Evolutionary conservation across 257 asterid genomes (phyloP).

Genomic region (Nicotiana otophora): DNA sequence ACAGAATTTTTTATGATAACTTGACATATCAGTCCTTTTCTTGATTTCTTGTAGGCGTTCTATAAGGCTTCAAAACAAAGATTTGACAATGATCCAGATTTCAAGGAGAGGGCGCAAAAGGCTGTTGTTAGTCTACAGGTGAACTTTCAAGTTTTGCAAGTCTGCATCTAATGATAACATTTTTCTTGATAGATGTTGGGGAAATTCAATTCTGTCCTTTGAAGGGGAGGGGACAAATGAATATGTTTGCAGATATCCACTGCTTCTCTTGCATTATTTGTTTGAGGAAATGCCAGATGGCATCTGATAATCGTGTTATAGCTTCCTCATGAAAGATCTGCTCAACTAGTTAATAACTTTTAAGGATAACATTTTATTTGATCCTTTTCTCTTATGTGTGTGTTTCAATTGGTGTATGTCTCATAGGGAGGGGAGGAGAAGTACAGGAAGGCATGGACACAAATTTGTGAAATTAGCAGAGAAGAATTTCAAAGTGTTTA

Average conservation of each 20-base stretch:
- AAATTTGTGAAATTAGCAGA: conserved; percentile 84
- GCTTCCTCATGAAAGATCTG: too few species aligned
- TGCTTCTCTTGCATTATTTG: background rate
- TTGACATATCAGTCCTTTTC: background rate
- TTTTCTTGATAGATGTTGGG: background rate
- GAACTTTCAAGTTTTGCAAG: conserved; percentile 6
- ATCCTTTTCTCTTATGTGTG: conserved; percentile 5
- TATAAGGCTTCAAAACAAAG: conserved; percentile 84
- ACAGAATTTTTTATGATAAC: background rate
- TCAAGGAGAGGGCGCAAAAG: conserved; percentile 80
- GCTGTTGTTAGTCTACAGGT: conserved; percentile 99
- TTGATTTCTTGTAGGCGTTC: conserved; percentile 40
- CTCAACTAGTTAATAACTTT: too few species aligned
- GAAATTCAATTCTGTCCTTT: too few species aligned
- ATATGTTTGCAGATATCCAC: background rate
- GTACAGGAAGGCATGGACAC: conserved; percentile 77
- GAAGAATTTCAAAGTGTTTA: conserved; percentile 63
- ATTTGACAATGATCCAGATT: conserved; percentile 71
- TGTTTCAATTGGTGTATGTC: background rate
- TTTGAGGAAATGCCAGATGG: too few species aligned
- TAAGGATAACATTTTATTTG: background rate
- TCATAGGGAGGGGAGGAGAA: conserved; percentile 75
- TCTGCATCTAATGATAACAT: background rate
- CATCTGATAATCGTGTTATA: too few species aligned
- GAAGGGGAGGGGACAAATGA: background rate